These are phyloP conservation scores for Myxozyma neotropica DNA, from an alignment of 805 yeast species.

Conservation along the genomic window DNA sequence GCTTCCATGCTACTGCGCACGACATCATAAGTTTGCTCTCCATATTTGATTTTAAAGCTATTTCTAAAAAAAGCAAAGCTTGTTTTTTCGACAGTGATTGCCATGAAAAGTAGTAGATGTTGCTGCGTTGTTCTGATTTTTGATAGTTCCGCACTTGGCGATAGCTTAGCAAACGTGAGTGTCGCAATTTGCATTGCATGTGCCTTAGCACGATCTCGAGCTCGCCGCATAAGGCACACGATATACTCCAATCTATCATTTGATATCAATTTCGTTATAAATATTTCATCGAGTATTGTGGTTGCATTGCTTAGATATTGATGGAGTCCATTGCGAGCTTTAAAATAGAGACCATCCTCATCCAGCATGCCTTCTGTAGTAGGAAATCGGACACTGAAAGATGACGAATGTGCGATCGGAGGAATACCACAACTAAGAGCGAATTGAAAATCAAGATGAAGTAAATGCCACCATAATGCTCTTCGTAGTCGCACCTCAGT, in stretches of 20 bases:
- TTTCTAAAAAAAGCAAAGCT: background rate
- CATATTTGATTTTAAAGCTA: background rate
- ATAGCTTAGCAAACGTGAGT: too few species aligned
- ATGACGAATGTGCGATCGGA: background rate
- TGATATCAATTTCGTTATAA: too few species aligned
- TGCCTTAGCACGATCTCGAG: too few species aligned
- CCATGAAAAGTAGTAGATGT: background rate
- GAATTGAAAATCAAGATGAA: background rate
- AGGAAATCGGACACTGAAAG: background rate
- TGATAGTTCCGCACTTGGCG: background rate
- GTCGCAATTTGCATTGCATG: too few species aligned
- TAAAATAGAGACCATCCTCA: background rate
- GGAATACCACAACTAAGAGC: background rate
- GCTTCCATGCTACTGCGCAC: background rate
- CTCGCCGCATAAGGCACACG: too few species aligned
- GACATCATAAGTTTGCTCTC: background rate
- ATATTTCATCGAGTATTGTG: too few species aligned
- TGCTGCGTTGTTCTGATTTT: background rate
- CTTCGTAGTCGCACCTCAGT: background rate
- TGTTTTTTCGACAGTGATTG: background rate
- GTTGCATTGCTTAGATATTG: too few species aligned
- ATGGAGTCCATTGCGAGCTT: too few species aligned
- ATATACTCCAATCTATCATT: too few species aligned
- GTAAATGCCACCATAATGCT: background rate
- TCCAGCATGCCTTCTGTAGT: background rate